These are phyloP conservation scores for Metschnikowia hibisci DNA, from an alignment of 805 yeast genomes.

Conservation along the genomic window DNA sequence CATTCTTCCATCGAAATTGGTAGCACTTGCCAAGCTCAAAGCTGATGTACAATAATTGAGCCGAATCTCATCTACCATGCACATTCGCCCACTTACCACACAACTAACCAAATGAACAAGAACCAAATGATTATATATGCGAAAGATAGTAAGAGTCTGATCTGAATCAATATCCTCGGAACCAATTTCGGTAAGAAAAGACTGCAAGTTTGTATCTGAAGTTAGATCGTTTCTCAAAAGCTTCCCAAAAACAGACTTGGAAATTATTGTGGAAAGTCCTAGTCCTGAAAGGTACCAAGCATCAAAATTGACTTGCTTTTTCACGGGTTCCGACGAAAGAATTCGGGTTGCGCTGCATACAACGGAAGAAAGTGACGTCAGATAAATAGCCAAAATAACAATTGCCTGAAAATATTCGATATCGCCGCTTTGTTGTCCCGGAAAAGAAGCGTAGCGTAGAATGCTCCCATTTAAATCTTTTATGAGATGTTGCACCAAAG, in stretches of 20 bases:
- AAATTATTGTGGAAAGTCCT: slow-evolving; percentile 60
- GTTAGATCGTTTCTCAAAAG: slow-evolving; percentile 14
- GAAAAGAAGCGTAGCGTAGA: slow-evolving; percentile 28
- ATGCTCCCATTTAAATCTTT: slow-evolving; percentile 47
- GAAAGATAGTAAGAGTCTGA: slow-evolving; percentile 50
- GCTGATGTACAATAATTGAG: slow-evolving; percentile 57
- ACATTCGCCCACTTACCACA: slow-evolving; percentile 61
- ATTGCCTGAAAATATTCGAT: slow-evolving; percentile 67
- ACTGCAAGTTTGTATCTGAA: slow-evolving; percentile 4
- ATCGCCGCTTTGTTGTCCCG: slow-evolving; percentile 18
- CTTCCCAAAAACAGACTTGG: slow-evolving; percentile 46
- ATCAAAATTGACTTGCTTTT: slow-evolving; percentile 45
- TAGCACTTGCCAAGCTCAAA: slow-evolving; percentile 53
- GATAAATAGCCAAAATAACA: slow-evolving; percentile 61
- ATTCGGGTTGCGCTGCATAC: slow-evolving; percentile 13
- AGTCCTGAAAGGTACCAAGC: slow-evolving; percentile 67
- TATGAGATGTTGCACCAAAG: slow-evolving; percentile 43
- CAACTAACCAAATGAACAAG: slow-evolving; percentile 66
- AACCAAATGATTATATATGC: slow-evolving; percentile 71
- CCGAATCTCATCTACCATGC: slow-evolving; percentile 56
- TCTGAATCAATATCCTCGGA: slow-evolving; percentile 27
- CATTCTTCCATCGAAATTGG: slow-evolving; percentile 81
- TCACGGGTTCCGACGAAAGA: background rate
- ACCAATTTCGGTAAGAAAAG: slow-evolving; percentile 10
- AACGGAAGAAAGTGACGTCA: slow-evolving; percentile 52